Evolutionary conservation across 2,329 filamentous ascomycete species (phyloP).

Genomic region (Aaosphaeria arxii): DNA sequence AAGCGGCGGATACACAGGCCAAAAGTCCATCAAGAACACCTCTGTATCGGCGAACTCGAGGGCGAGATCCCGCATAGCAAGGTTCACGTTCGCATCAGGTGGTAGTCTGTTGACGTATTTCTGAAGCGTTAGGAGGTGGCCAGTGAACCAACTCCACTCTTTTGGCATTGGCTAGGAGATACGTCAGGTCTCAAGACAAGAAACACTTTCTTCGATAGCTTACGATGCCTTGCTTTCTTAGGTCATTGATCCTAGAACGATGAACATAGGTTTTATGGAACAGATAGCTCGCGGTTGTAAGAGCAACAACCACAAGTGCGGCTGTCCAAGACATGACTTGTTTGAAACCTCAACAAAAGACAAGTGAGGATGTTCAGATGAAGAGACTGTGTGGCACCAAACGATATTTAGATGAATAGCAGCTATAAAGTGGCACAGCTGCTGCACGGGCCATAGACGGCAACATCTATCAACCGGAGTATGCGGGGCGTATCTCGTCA

Average conservation of each 20-base stretch:
- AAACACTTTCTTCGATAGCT: background rate
- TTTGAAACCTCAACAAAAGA: background rate
- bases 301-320: background rate
- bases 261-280: background rate
- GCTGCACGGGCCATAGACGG: too few species aligned
- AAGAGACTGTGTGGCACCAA: too few species aligned
- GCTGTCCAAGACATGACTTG: background rate
- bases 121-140: conserved; percentile 4
- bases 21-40: conserved; percentile 10
- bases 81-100: conserved; percentile 4
- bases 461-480: too few species aligned
- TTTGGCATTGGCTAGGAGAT: conserved; percentile 6
- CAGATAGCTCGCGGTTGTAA: background rate
- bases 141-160: conserved; percentile 9
- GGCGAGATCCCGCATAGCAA: conserved; percentile 3
- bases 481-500: too few species aligned
- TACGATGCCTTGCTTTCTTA: conserved; percentile 9
- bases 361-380: background rate
- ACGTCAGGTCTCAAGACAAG: background rate
- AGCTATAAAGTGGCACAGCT: too few species aligned
- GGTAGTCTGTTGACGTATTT: conserved; percentile 4
- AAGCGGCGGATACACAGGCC: conserved; percentile 12
- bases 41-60: conserved; percentile 3
- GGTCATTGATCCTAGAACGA: conserved; percentile 4
- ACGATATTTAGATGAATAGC: too few species aligned